Conservation (phyloP, 768 basidiomycete genomes). For the Favolaschia claudopus region DNA sequence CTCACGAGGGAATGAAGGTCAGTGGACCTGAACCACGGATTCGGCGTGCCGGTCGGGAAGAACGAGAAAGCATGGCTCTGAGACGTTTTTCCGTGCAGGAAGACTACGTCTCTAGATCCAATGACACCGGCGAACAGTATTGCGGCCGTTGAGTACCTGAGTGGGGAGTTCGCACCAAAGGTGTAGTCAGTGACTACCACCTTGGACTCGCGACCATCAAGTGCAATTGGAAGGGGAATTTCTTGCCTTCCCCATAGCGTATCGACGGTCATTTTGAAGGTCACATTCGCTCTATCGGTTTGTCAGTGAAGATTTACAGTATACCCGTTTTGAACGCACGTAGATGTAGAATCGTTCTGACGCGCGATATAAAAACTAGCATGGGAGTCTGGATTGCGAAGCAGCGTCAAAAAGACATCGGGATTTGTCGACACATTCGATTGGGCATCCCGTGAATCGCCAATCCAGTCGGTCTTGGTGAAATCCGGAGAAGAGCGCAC, state of each 20-base stretch:
- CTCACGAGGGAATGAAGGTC: too few species aligned
- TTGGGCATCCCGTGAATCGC: slow-evolving; percentile 67
- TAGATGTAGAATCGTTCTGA: slow-evolving; percentile 72
- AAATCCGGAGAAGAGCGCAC: slow-evolving; percentile 81
- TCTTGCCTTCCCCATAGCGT: slow-evolving; percentile 58
- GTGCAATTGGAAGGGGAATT: slow-evolving; percentile 67
- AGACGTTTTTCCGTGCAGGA: slow-evolving; percentile 61
- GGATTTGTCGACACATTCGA: too few species aligned
- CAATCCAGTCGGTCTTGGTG: slow-evolving; percentile 80
- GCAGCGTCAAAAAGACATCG: slow-evolving; percentile 63
- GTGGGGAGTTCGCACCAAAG: slow-evolving; percentile 71
- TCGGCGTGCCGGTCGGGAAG: slow-evolving; percentile 54
- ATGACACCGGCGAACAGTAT: slow-evolving; percentile 73
- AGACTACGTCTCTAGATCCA: slow-evolving; percentile 65
- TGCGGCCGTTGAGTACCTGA: slow-evolving; percentile 76
- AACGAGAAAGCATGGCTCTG: slow-evolving; percentile 66
- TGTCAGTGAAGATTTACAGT: not conserved
- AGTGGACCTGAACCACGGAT: slow-evolving; percentile 38
- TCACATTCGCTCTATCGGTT: slow-evolving; percentile 47
- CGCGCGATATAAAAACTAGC: slow-evolving; percentile 75
- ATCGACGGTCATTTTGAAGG: slow-evolving; percentile 67
- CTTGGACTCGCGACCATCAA: slow-evolving; percentile 78
- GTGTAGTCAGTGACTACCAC: slow-evolving; percentile 74
- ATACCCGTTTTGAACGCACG: slow-evolving; percentile 47
- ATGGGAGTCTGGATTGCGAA: slow-evolving; percentile 72